phyloP scores from a whole-genome alignment of 495 filamentous ascomycete genomes.

The Tuber calosporum region DNA sequence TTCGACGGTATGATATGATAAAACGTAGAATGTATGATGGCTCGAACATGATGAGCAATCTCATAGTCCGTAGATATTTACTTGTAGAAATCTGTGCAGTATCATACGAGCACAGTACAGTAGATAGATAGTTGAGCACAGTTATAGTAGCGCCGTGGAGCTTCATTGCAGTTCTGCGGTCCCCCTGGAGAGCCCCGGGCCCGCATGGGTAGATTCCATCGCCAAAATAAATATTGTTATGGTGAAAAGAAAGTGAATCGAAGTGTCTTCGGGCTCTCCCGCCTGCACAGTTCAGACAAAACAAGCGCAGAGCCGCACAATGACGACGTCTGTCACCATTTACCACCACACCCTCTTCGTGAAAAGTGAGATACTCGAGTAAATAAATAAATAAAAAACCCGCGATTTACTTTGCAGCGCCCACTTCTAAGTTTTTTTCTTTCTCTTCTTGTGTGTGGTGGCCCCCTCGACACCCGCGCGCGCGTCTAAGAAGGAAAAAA shows the following conservation, averaged over 20 bases:
- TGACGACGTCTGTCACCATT: slow-evolving; percentile 16
- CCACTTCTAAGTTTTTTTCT: neutral
- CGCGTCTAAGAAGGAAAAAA: slow-evolving; percentile 10
- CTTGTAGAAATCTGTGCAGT: too few relatives aligned
- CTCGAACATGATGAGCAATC: neutral
- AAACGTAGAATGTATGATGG: neutral
- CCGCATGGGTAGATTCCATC: neutral
- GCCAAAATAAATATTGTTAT: neutral
- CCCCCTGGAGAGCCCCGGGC: neutral
- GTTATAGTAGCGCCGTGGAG: neutral
- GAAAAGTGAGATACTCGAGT: neutral
- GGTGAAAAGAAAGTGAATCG: slow-evolving; percentile 3
- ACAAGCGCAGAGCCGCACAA: slow-evolving; percentile 20
- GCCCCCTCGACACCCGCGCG: slow-evolving; percentile 30
- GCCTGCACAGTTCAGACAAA: slow-evolving; percentile 20
- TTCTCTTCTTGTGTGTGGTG: neutral
- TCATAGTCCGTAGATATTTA: neutral
- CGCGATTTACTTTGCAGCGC: slow-evolving; percentile 1
- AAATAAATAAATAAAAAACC: neutral
- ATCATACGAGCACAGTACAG: too few relatives aligned
- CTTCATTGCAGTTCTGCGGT: neutral
- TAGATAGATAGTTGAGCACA: neutral
- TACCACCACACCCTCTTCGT: slow-evolving; percentile 3
- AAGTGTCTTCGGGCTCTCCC: neutral
- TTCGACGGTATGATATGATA: neutral